Evolutionary conservation across 2,329 filamentous ascomycete species (phyloP).

Genomic region (Scedosporium dehoogii): DNA sequence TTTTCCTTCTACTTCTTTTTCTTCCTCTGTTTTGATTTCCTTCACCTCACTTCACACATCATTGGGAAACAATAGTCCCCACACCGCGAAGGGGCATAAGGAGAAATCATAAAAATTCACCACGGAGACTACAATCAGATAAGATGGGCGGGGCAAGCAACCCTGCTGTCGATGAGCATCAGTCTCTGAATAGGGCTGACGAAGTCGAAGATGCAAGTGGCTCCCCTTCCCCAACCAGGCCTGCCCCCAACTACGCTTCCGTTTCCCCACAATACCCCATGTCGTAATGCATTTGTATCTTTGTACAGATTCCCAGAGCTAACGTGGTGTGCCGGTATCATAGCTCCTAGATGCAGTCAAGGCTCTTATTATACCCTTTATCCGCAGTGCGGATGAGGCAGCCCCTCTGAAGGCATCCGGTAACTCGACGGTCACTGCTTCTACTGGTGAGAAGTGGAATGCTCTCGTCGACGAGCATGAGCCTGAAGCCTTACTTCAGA

Average conservation of each 20-base stretch:
- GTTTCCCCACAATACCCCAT: background rate
- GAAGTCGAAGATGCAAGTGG: conserved; percentile 36
- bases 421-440: conserved; percentile 27
- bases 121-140: background rate
- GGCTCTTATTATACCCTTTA: conserved; percentile 59
- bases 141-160: conserved; percentile 1
- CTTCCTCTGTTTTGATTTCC: background rate
- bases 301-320: background rate
- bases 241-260: background rate
- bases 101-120: background rate
- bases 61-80: background rate
- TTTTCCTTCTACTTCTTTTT: conserved; percentile 1
- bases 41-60: background rate
- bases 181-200: conserved; percentile 26
- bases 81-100: background rate
- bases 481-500: conserved; percentile 45
- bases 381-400: conserved; percentile 59
- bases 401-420: conserved; percentile 42
- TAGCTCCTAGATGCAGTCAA: conserved; percentile 62
- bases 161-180: background rate
- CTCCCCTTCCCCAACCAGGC: background rate
- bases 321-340: background rate
- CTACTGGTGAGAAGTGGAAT: conserved; percentile 34
- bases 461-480: conserved; percentile 54
- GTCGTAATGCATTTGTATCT: background rate